phyloP scores from a whole-genome alignment of 257 asterid genomes.

The Jaltomata sinuosa region DNA sequence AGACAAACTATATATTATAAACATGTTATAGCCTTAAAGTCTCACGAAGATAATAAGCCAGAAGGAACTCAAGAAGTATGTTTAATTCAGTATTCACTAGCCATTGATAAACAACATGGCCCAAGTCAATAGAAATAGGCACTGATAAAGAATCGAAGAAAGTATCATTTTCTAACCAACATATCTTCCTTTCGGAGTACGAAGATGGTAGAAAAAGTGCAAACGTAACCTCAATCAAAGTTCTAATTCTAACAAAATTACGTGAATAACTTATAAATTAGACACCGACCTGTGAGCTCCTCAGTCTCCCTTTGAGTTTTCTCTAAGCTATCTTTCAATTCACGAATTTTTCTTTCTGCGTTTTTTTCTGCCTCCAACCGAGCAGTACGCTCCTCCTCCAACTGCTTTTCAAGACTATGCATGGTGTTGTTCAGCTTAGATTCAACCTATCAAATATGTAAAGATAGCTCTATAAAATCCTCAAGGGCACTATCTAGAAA shows the following conservation, averaged over 20 bases:
- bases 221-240: not conserved
- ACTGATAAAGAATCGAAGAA: not conserved
- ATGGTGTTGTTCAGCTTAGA: constrained; percentile 17
- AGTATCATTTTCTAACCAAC: not conserved
- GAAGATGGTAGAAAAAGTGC: not conserved
- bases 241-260: not conserved
- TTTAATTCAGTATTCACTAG: not conserved
- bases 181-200: not conserved
- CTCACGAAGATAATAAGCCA: not conserved
- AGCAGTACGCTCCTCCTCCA: constrained; percentile 15
- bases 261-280: not conserved
- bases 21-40: not conserved
- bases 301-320: constrained; percentile 40
- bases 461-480: not conserved
- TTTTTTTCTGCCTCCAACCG: constrained; percentile 5
- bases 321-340: constrained; percentile 37
- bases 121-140: not conserved
- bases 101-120: not conserved
- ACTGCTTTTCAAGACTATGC: constrained; percentile 20
- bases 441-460: constrained; percentile 17
- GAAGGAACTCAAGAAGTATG: not conserved
- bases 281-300: constrained; percentile 16
- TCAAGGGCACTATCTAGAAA: not conserved
- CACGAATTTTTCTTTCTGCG: constrained; percentile 24
- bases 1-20: not conserved